A percentile compares a stretch with the other conserved stretches of the same genome.
Conservation (phyloP, 140 eudicot genomes). For the Senecio squalidus region DNA sequence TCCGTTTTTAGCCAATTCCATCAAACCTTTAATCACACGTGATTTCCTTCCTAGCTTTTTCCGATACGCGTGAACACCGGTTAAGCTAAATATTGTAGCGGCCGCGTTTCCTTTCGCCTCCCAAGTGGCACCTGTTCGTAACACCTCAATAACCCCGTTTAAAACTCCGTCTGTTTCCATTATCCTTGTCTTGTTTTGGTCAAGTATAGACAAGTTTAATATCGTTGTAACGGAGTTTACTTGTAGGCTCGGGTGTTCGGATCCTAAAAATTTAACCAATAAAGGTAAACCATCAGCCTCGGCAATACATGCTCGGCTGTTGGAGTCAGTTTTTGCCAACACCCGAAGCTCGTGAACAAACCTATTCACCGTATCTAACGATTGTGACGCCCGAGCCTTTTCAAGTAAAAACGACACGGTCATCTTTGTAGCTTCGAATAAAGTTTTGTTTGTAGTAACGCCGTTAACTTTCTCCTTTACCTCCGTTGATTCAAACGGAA, state of each 20-base stretch:
- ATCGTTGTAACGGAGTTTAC: slow-evolving; percentile 80
- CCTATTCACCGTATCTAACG: slow-evolving; percentile 46
- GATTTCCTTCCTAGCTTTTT: slow-evolving; percentile 61
- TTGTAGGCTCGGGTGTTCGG: slow-evolving; percentile 66
- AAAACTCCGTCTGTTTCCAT: slow-evolving; percentile 83
- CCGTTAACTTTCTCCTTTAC: slow-evolving; percentile 42
- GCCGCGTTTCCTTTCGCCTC: slow-evolving; percentile 98
- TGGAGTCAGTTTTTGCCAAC: slow-evolving; percentile 76
- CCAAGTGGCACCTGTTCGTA: slow-evolving; percentile 83
- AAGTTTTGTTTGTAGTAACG: slow-evolving; percentile 45
- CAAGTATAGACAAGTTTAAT: slow-evolving; percentile 71
- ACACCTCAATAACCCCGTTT: slow-evolving; percentile 68
- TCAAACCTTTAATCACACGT: slow-evolving; percentile 71
- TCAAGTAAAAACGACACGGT: slow-evolving; percentile 64
- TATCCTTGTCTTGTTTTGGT: slow-evolving; percentile 61
- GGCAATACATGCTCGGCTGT: slow-evolving; percentile 75
- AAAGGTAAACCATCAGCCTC: slow-evolving; percentile 78
- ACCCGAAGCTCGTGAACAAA: slow-evolving; percentile 83
- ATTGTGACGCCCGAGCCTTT: slow-evolving; percentile 39
- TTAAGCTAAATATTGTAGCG: slow-evolving; percentile 71
- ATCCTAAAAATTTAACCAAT: slow-evolving; percentile 44
- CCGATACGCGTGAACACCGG: slow-evolving; percentile 54
- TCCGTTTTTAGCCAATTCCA: slow-evolving; percentile 61
- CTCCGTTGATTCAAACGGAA: slow-evolving; percentile 66
- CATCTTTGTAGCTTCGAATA: slow-evolving; percentile 80